Evolutionary conservation across 2,329 filamentous ascomycete genomes (phyloP).

Genomic region (Clarireedia hainanense): DNA sequence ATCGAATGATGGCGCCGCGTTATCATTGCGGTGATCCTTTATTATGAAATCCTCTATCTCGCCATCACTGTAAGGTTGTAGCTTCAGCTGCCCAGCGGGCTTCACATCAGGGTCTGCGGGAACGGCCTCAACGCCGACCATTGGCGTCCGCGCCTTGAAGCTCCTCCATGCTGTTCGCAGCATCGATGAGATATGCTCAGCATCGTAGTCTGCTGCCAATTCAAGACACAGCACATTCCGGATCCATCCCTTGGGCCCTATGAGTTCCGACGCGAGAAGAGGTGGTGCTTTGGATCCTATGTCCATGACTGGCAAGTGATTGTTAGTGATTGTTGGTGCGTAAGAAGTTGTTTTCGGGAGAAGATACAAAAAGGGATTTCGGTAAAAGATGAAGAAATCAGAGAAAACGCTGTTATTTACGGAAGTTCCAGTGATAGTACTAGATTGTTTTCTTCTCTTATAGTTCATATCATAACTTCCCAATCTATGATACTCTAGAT

Average conservation of each 20-base stretch:
- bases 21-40: background rate
- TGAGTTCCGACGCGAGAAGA: background rate
- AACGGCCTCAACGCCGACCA: conserved; percentile 2
- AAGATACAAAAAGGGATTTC: background rate
- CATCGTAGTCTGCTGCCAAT: conserved; percentile 1
- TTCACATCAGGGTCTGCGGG: conserved; percentile 1
- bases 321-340: background rate
- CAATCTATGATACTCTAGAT: background rate
- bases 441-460: background rate
- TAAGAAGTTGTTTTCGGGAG: background rate
- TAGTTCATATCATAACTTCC: background rate
- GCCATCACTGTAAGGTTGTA: conserved; percentile 1
- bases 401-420: background rate
- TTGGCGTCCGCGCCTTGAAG: background rate
- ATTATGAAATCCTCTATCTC: conserved; percentile 2
- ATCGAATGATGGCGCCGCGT: background rate
- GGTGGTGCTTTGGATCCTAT: background rate
- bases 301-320: background rate
- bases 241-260: conserved; percentile 1
- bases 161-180: conserved; percentile 1
- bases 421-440: background rate
- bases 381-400: background rate
- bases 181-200: conserved; percentile 3
- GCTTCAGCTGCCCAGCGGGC: conserved; percentile 1
- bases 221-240: background rate